Evolutionary conservation across 441 rosid species (phyloP).

Genomic region (Adansonia rubrostipa): DNA sequence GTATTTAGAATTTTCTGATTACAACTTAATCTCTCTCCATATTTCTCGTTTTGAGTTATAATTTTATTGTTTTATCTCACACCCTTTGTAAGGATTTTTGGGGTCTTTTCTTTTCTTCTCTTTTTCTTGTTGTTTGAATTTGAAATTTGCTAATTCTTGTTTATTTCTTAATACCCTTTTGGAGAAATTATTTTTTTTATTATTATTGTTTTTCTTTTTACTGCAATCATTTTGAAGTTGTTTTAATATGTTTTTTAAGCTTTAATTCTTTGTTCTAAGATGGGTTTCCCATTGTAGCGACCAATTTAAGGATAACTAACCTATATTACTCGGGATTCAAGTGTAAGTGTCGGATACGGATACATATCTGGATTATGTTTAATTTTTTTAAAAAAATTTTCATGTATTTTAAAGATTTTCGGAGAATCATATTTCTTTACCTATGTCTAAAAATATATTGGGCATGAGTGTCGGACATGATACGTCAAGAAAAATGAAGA

Average conservation of each 20-base stretch:
- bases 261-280: slow-evolving; percentile 1
- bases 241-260: background rate
- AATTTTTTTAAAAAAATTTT: no score
- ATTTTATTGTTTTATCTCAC: background rate
- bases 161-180: background rate
- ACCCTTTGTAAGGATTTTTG: background rate
- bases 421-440: no score
- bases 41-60: background rate
- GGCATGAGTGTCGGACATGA: no score
- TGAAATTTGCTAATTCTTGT: background rate
- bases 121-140: background rate
- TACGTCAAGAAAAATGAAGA: no score
- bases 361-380: no score
- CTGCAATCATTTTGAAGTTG: background rate
- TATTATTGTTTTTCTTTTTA: background rate
- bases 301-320: background rate
- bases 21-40: background rate
- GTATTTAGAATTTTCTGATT: background rate
- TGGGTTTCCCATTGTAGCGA: background rate
- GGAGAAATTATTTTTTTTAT: background rate
- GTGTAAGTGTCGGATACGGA: no score
- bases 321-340: no score
- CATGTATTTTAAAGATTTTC: no score
- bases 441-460: no score
- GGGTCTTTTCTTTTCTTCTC: background rate